Evolutionary conservation across 2,329 filamentous ascomycete genomes (phyloP), one percentile per base, ranked within the genome.

Genomic region (Xylariales sp.): DNA sequence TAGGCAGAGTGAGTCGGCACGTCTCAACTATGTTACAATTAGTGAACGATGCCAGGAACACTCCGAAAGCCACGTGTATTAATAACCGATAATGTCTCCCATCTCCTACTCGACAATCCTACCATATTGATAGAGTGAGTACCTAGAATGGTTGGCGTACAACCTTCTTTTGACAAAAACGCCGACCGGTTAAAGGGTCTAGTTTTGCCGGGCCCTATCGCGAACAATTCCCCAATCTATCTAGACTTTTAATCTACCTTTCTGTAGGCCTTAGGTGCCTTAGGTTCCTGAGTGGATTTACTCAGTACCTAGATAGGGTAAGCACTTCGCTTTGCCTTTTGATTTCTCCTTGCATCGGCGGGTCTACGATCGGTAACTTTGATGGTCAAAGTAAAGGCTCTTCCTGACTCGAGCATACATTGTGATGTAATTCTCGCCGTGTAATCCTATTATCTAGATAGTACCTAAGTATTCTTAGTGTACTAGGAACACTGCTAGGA

Each of bases 21-120:
- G 55, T 63, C 59, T 53, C 43, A 54, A 62, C 30, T 10, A 52
- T 16, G 46, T 62, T 66, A 53, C 65, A 59, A 41, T 67, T 61
- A 50, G 62, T 48, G 43, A 50, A 45, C 6, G 18, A 48, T n/a
- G 52, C 34, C 36, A 30, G 58, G 56, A 43, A 59, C 28, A 65
- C 57, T 10, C 30, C 54, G 45, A 3, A 39, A 50, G 46, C 52
- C 46, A 62, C 43, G 28, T 45, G 23, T 18, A 46, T 7, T 10
- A 32, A 52, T 7, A 34, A 28, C 28, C 34, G 39, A 18, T 48
- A 48, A 41, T 7, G n/a, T 39, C 32, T 36, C 34, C 3, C 34
- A 8, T 34, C 32, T 34, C 32, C 32, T 34, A 34, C 36, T 7
- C 23, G 36, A 28, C 14, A 39, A n/a, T 43, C 9, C n/a, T 41